Evolutionary conservation across 441 rosid species (phyloP), one percentile per base, ranked within the genome.

Genomic region (Geranium incanum): DNA sequence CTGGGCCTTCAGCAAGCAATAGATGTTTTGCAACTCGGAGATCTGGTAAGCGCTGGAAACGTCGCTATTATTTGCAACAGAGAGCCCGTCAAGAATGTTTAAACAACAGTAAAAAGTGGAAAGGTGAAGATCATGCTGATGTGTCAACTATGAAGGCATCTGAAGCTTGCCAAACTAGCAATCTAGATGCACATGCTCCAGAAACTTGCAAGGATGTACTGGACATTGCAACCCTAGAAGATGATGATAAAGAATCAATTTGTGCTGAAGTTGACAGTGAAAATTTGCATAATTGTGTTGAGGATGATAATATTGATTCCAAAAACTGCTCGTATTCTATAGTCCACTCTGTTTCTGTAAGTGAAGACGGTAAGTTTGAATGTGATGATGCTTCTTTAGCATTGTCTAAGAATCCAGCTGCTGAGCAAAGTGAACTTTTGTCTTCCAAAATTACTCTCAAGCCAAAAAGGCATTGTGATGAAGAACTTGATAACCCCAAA

Each of bases 81-180:
- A 90, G 80, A 81, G 98, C 97, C 79, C 88, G 95, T 67, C 95
- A 88, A 79, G 99, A 92, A 78, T 92, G 92, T 66, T 82, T 92
- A 75, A 95, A 89, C 81, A 89, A 77, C 83, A 90, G 90, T 79
- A 86, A 93, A 83, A 92, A 95, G 79, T 86, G 99, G 96, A 95
- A 90, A 84, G 86, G 88, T 69, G 99, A 95, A 78, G 33, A 28
- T 28, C 78, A 70, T 72, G 41, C 71, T 16, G 88, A 84, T 68
- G 79, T 71, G 52, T 73, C 72, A 70, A 52, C 72, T 67, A 67
- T 68, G 74, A 82, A 86, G 72, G 82, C 75, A 70, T 76, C 81
- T 69, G 79, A 43, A 60, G 79, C 71, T 33, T 76, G 69, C 71
- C 81, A 82, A 70, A 69, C 68, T 16, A 72, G 73, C 16, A 72